Evolutionary conservation across 2,329 filamentous ascomycete genomes (phyloP).

Genomic region (Pestalotiopsis sp.): DNA sequence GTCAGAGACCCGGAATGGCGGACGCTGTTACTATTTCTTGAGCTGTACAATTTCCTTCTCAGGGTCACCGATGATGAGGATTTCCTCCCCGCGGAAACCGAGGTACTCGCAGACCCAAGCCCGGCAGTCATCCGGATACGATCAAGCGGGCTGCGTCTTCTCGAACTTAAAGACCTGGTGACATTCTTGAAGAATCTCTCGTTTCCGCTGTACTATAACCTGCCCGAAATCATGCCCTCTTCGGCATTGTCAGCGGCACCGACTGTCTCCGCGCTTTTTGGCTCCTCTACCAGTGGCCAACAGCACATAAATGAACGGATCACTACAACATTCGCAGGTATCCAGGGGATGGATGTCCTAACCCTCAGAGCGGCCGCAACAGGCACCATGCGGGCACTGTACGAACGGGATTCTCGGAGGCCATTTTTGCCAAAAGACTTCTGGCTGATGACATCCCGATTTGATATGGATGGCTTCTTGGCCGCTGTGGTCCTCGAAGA

Average conservation of each 20-base stretch:
- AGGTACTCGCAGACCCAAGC: constrained; percentile 36
- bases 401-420: constrained; percentile 89
- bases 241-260: constrained; percentile 24
- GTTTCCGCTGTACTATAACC: constrained; percentile 86
- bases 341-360: constrained; percentile 74
- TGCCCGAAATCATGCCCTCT: constrained; percentile 57
- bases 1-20: constrained; percentile 76
- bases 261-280: constrained; percentile 15
- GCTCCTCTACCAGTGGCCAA: constrained; percentile 14
- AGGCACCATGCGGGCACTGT: constrained; percentile 81
- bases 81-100: constrained; percentile 71
- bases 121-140: constrained; percentile 52
- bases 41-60: constrained; percentile 90
- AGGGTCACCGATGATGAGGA: constrained; percentile 96
- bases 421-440: constrained; percentile 82
- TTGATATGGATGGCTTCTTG: constrained; percentile 90
- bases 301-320: constrained; percentile 18
- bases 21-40: constrained; percentile 85
- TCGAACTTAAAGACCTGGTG: constrained; percentile 74
- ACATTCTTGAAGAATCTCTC: constrained; percentile 88
- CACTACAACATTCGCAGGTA: constrained; percentile 37
- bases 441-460: constrained; percentile 89
- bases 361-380: constrained; percentile 82
- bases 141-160: constrained; percentile 69
- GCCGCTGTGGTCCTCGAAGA: constrained; percentile 86